Conservation (phyloP, 495 filamentous ascomycete species). For the Echria macrotheca region DNA sequence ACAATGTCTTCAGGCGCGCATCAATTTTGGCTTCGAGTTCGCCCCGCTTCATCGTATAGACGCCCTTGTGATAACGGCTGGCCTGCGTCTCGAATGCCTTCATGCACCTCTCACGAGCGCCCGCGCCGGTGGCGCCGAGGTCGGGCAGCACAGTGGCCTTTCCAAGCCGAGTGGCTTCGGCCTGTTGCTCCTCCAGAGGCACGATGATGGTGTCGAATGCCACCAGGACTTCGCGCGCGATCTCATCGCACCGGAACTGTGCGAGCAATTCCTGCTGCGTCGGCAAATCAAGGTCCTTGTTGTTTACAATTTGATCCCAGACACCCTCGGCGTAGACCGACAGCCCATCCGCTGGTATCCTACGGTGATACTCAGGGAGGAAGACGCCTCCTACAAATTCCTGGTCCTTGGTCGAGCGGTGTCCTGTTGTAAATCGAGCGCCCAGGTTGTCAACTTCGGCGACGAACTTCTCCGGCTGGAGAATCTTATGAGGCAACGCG, state of each 20-base stretch:
- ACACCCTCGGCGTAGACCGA: slow-evolving; percentile 86
- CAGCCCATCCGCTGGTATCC: slow-evolving; percentile 94
- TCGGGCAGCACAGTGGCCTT: slow-evolving; percentile 66
- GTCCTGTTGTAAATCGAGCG: slow-evolving; percentile 74
- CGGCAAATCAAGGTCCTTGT: slow-evolving; percentile 94
- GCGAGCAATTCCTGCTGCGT: slow-evolving; percentile 96
- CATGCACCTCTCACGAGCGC: slow-evolving; percentile 64
- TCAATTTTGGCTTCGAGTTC: slow-evolving; percentile 88
- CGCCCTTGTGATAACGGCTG: slow-evolving; percentile 91
- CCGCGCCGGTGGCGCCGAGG: slow-evolving; percentile 69
- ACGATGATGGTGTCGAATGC: slow-evolving; percentile 74
- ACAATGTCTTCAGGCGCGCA: slow-evolving; percentile 75
- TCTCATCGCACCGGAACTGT: slow-evolving; percentile 97
- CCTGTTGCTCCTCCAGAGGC: slow-evolving; percentile 82
- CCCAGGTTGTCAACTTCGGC: slow-evolving; percentile 73
- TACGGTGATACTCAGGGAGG: slow-evolving; percentile 86
- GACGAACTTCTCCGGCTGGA: slow-evolving; percentile 90
- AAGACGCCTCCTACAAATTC: slow-evolving; percentile 74
- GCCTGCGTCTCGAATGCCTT: slow-evolving; percentile 84
- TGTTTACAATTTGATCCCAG: slow-evolving; percentile 97
- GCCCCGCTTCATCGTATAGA: slow-evolving; percentile 75
- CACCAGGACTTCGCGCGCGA: slow-evolving; percentile 76
- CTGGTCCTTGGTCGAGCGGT: slow-evolving; percentile 64
- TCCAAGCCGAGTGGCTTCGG: slow-evolving; percentile 63
- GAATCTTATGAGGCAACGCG: slow-evolving; percentile 90